Percentiles rank a stretch among this genome's conserved stretches.
Evolutionary conservation across 345 rosid genomes (phyloP).

Genomic region (Eucalyptus pauciflora): DNA sequence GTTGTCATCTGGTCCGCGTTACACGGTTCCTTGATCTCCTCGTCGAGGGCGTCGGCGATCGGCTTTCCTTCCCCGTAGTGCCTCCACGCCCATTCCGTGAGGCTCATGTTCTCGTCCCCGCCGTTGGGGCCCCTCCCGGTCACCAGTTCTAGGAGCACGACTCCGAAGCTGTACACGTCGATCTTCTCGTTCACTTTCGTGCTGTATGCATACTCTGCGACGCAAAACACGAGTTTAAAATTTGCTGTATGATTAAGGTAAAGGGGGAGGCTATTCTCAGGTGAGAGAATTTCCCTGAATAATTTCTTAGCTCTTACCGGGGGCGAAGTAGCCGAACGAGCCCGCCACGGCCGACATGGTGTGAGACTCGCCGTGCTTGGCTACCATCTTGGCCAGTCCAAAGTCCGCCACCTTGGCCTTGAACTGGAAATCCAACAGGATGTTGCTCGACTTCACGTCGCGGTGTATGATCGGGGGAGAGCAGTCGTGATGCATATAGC

Average conservation of each 20-base stretch:
- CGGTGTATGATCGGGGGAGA: slow-evolving; percentile 70
- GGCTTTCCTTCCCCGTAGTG: slow-evolving; percentile 37
- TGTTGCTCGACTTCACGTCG: slow-evolving; percentile 86
- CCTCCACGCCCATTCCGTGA: slow-evolving; percentile 93
- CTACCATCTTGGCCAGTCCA: slow-evolving; percentile 73
- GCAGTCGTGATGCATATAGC: slow-evolving; percentile 87
- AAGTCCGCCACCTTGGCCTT: slow-evolving; percentile 81
- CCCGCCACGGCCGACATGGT: slow-evolving; percentile 90
- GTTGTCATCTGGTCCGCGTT: slow-evolving; percentile 42
- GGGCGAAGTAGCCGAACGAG: slow-evolving; percentile 82
- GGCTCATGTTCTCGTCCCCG: slow-evolving; percentile 55
- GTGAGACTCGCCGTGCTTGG: slow-evolving; percentile 46
- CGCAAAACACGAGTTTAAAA: not conserved
- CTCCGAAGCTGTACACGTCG: slow-evolving; percentile 89
- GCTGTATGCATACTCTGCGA: slow-evolving; percentile 68
- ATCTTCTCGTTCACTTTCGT: slow-evolving; percentile 71
- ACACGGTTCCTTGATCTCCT: slow-evolving; percentile 32
- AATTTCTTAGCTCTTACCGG: slow-evolving; percentile 31
- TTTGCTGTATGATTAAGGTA: not conserved
- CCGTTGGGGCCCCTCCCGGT: slow-evolving; percentile 62
- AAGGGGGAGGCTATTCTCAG: not conserved
- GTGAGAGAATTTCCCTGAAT: not conserved
- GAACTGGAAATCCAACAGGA: slow-evolving; percentile 66
- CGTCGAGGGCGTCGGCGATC: slow-evolving; percentile 37
- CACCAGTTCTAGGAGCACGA: slow-evolving; percentile 74